These are phyloP conservation scores for Lobosporangium transversale DNA, from an alignment of 192 early-diverging fungal genomes.

Conservation along the genomic window DNA sequence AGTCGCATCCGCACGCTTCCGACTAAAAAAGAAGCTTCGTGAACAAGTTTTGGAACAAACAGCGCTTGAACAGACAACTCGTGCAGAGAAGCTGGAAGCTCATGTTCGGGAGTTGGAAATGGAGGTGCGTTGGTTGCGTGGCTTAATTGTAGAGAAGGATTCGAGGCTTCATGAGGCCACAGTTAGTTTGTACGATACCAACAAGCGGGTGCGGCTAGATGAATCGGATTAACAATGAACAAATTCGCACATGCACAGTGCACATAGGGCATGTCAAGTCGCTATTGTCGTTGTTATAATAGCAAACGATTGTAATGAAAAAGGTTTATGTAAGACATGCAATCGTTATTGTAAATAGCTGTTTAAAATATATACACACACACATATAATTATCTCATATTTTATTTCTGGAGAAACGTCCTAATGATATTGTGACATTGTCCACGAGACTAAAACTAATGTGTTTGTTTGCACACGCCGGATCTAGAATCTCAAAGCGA, in stretches of 20 bases:
- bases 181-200: constrained; percentile 24
- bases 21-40: constrained; percentile 93
- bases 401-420: no score
- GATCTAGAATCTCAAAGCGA: no score
- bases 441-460: no score
- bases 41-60: constrained; percentile 88
- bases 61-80: constrained; percentile 77
- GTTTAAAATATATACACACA: no score
- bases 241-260: no score
- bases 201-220: constrained; percentile 5
- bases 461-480: no score
- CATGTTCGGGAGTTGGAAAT: constrained; percentile 86
- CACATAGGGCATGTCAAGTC: no score
- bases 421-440: no score
- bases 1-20: constrained; percentile 93
- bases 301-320: neutral
- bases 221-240: neutral
- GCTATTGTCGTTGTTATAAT: neutral
- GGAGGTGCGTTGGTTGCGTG: constrained; percentile 91
- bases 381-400: no score
- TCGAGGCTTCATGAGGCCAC: constrained; percentile 51
- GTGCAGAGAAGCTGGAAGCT: constrained; percentile 77
- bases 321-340: no score
- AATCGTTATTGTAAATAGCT: no score
- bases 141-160: constrained; percentile 84